Evolutionary conservation across 2,329 filamentous ascomycete genomes (phyloP).

Genomic region (Hypoxylon sp.): DNA sequence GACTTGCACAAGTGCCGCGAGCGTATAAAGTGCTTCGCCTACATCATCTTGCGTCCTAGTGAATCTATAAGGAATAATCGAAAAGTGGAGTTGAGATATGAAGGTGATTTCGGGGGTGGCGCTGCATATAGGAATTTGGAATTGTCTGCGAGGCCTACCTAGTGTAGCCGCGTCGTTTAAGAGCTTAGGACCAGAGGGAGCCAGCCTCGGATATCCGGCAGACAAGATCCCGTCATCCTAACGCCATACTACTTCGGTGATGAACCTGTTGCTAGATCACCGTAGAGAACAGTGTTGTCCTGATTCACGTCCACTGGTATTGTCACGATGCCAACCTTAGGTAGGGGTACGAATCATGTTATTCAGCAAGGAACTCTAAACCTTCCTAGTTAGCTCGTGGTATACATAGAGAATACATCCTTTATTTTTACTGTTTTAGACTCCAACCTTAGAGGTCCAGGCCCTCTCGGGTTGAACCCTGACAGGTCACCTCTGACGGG

Average conservation of each 20-base stretch:
- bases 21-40: conserved; percentile 22
- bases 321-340: too few species aligned
- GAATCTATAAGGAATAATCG: neutral
- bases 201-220: neutral
- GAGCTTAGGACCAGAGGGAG: neutral
- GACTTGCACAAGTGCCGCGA: conserved; percentile 25
- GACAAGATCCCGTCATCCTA: neutral
- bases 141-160: neutral
- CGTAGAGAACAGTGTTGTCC: neutral
- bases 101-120: neutral
- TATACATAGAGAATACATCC: too few species aligned
- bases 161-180: neutral
- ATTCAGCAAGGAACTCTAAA: too few species aligned
- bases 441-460: too few species aligned
- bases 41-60: neutral
- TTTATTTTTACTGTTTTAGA: too few species aligned
- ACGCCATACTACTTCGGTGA: neutral
- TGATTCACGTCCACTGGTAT: neutral
- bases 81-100: neutral
- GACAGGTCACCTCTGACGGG: too few species aligned
- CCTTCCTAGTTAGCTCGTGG: too few species aligned
- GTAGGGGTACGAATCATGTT: too few species aligned
- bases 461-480: too few species aligned
- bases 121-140: neutral
- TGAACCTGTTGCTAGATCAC: neutral